Percentiles rank a stretch among this genome's conserved stretches.
phyloP scores from a whole-genome alignment of 1,284 basidiomycete genomes.

The Leccinum fallax region DNA sequence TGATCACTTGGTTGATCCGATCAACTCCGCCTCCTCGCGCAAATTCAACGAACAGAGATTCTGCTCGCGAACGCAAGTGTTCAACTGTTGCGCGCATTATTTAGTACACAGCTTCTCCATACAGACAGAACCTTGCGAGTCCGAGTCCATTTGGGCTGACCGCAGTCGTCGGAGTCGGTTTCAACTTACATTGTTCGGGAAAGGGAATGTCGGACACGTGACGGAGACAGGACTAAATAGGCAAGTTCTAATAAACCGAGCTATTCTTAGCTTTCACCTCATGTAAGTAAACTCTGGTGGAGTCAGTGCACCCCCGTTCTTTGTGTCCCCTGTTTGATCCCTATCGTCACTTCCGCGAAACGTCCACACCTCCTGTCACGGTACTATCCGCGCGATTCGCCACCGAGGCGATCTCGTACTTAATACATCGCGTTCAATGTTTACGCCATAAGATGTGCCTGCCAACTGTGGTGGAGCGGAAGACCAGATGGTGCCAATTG shows the following conservation, averaged over 20 bases:
- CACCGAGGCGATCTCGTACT: background rate
- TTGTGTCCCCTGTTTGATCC: too few relatives aligned
- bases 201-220: background rate
- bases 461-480: background rate
- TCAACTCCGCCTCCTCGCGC: background rate
- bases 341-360: background rate
- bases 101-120: background rate
- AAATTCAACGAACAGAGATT: background rate
- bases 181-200: background rate
- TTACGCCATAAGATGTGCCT: background rate
- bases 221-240: background rate
- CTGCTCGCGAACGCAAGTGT: background rate
- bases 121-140: background rate
- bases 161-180: background rate
- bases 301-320: too few relatives aligned
- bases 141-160: background rate
- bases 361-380: background rate
- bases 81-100: background rate
- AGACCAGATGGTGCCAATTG: background rate
- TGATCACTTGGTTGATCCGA: background rate
- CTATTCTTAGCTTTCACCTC: too few relatives aligned
- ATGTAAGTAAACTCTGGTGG: too few relatives aligned
- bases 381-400: background rate
- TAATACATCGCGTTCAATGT: background rate
- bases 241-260: too few relatives aligned